These are phyloP conservation scores for Sechiopsis laciniata DNA, from an alignment of 306 rosid species.

Conservation along the genomic window DNA sequence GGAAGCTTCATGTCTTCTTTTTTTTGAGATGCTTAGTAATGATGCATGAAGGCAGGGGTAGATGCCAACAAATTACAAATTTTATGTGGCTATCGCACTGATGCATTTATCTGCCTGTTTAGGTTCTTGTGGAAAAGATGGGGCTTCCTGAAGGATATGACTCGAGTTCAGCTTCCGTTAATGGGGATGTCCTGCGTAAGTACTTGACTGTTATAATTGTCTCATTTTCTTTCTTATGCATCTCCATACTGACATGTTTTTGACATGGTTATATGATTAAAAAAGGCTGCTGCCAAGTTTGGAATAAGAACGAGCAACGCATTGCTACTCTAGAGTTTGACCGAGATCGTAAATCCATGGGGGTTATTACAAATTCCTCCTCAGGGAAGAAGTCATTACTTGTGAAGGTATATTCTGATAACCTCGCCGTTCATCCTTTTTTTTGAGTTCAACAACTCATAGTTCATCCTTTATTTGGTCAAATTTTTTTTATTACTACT, in stretches of 20 bases:
- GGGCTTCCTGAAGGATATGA: conserved; percentile 57
- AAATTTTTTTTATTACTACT: neutral
- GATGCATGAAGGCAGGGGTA: neutral
- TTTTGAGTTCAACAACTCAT: neutral
- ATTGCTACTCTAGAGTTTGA: conserved; percentile 94
- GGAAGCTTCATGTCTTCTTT: neutral
- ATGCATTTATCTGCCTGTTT: conserved; percentile 20
- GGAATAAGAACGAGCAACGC: conserved; percentile 51
- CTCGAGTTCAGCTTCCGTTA: conserved; percentile 25
- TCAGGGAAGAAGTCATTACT: conserved; percentile 51
- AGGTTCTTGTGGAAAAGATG: conserved; percentile 94
- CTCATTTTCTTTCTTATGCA: conserved; percentile 13
- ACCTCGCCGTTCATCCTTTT: neutral
- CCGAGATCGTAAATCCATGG: conserved; percentile 84
- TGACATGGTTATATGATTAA: conserved; percentile 10
- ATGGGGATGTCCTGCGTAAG: conserved; percentile 47
- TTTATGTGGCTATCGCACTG: conserved; percentile 4
- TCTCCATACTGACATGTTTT: conserved; percentile 16
- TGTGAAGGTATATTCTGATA: conserved; percentile 57
- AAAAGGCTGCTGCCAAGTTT: conserved; percentile 57
- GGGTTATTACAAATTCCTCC: conserved; percentile 54
- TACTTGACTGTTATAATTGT: conserved; percentile 12
- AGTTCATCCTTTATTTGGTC: neutral
- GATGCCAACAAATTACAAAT: neutral
- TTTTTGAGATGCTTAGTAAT: neutral